Conservation (phyloP, 805 yeast species). For the Sugiyamaella mastotermitis region DNA sequence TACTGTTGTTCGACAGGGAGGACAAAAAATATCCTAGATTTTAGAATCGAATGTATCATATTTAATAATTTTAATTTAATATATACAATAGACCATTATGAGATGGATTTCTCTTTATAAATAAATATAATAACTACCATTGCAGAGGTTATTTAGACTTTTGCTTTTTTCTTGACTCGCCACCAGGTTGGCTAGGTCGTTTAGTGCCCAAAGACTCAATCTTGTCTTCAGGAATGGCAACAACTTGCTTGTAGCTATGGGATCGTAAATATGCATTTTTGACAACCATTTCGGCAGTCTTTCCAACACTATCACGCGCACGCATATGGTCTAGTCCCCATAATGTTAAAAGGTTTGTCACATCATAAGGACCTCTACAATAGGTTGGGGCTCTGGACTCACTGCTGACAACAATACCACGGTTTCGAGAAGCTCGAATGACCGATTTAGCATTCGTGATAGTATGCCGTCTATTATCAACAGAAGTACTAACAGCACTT, state of each 20-base stretch:
- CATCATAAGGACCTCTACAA: conserved; percentile 63
- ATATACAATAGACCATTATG: not conserved
- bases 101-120: not conserved
- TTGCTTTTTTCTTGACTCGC: not conserved
- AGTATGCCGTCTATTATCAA: conserved; percentile 50
- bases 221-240: conserved; percentile 14
- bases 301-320: conserved; percentile 53
- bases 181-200: conserved; percentile 2
- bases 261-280: conserved; percentile 69
- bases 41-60: too few relatives aligned
- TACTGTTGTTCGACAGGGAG: conserved; percentile 13
- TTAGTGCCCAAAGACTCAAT: conserved; percentile 1
- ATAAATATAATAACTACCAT: not conserved
- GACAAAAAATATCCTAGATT: too few relatives aligned
- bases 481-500: conserved; percentile 19
- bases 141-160: not conserved
- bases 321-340: conserved; percentile 66
- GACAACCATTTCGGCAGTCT: conserved; percentile 57
- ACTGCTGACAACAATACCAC: conserved; percentile 74
- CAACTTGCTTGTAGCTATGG: conserved; percentile 71
- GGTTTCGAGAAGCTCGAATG: conserved; percentile 70
- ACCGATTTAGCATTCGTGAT: conserved; percentile 69
- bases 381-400: conserved; percentile 55
- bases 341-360: conserved; percentile 55
- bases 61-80: too few relatives aligned